Conservation (phyloP, 345 rosid genomes). For the Eucalyptus decipiens region DNA sequence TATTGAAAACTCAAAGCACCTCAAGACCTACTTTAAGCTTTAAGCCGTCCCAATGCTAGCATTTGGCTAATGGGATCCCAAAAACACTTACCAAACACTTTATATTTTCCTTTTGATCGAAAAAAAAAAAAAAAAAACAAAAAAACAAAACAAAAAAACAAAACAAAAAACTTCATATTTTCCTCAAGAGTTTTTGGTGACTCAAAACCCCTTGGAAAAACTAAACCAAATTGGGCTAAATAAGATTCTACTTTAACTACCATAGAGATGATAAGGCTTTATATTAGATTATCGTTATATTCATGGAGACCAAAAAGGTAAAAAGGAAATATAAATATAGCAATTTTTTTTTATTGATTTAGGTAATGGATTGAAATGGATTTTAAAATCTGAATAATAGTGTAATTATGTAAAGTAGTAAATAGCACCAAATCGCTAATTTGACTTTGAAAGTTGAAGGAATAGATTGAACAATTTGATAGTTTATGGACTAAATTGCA, state of each 20-base stretch:
- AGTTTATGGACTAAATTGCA: neutral
- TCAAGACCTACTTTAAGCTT: too few species aligned
- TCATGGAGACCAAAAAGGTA: neutral
- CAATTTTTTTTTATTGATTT: neutral
- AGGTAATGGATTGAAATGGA: neutral
- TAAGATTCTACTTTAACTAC: neutral
- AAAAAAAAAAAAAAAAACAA: too few species aligned
- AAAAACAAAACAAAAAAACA: too few species aligned
- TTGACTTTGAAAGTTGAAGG: neutral
- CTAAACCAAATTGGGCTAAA: fast-evolving
- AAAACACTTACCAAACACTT: too few species aligned
- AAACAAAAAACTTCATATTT: too few species aligned
- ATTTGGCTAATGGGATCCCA: too few species aligned
- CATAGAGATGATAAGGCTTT: neutral
- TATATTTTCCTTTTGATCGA: too few species aligned
- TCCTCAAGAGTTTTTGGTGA: too few species aligned
- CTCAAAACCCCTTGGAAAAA: too few species aligned
- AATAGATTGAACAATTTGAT: neutral
- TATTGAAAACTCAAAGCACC: too few species aligned
- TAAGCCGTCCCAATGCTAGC: too few species aligned
- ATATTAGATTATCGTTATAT: neutral
- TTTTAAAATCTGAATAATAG: fast-evolving
- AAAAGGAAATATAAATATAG: neutral
- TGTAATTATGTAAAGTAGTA: neutral
- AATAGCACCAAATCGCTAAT: neutral